Conservation (phyloP, 495 filamentous ascomycete genomes). For the Hypoxylon lienhwacheense region DNA sequence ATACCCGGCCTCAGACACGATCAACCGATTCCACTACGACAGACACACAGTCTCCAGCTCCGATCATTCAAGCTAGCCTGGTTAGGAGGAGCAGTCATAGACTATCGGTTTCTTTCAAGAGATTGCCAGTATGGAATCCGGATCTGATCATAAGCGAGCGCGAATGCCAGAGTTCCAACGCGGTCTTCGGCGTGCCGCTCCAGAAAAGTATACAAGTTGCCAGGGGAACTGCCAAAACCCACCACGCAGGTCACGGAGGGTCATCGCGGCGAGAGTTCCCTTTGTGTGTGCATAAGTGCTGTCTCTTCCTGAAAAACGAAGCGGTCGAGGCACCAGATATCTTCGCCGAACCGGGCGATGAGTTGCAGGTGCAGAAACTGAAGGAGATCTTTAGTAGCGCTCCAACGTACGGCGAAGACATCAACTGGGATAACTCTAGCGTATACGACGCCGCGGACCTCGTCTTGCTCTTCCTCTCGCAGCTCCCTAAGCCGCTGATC, state of each 20-base stretch:
- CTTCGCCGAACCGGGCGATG: constrained; percentile 45
- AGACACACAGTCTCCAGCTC: constrained; percentile 20
- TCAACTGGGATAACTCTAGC: constrained; percentile 44
- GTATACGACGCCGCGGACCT: constrained; percentile 48
- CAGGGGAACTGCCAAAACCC: constrained; percentile 43
- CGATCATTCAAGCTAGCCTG: constrained; percentile 36
- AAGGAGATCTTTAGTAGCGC: constrained; percentile 41
- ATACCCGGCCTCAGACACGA: constrained; percentile 27
- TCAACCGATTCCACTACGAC: constrained; percentile 24
- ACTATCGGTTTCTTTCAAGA: constrained; percentile 41
- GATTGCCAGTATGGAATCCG: constrained; percentile 29
- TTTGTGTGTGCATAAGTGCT: constrained; percentile 48
- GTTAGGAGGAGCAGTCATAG: constrained; percentile 40
- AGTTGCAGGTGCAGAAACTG: constrained; percentile 38
- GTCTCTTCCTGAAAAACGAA: constrained; percentile 45
- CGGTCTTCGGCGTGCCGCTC: constrained; percentile 46
- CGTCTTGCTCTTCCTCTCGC: constrained; percentile 44
- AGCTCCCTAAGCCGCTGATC: constrained; percentile 44
- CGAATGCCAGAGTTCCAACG: constrained; percentile 13
- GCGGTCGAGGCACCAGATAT: constrained; percentile 41
- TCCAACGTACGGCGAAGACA: constrained; percentile 44
- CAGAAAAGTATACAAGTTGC: constrained; percentile 45
- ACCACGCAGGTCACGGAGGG: constrained; percentile 41
- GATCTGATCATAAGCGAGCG: constrained; percentile 17
- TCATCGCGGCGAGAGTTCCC: constrained; percentile 47